A percentile compares a stretch with the other conserved stretches of the same genome.
These are phyloP conservation scores for Syzygium syzygioides DNA, from an alignment of 441 rosid species.

Conservation along the genomic window DNA sequence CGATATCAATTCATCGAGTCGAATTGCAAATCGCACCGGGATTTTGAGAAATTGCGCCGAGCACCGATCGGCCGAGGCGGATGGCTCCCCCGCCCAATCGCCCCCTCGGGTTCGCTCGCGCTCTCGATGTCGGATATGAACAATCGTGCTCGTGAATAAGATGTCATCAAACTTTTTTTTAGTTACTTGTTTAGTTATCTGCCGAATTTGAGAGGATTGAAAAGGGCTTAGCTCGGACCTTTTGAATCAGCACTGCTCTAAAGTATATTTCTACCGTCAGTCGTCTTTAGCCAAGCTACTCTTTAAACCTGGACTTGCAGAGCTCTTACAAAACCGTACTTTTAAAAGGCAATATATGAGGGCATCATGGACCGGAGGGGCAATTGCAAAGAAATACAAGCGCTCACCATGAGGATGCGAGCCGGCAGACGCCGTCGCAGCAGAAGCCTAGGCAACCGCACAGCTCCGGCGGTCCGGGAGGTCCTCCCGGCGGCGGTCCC, in stretches of 20 bases:
- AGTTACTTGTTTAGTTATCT: background rate
- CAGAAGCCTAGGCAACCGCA: conserved; percentile 1
- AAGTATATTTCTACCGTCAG: background rate
- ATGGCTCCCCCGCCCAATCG: background rate
- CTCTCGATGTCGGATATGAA: background rate
- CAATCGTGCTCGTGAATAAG: background rate
- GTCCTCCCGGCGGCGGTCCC: conserved; percentile 11
- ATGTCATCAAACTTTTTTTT: no score
- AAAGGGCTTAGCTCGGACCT: background rate
- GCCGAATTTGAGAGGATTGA: background rate
- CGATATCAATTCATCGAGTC: no score
- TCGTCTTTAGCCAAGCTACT: background rate
- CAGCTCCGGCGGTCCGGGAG: background rate
- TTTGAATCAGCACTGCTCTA: background rate
- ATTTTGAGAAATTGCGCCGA: background rate
- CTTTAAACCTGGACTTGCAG: background rate
- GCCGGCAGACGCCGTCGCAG: background rate
- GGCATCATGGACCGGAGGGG: background rate
- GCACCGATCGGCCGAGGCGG: background rate
- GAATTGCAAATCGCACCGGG: no score
- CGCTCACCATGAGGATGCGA: background rate
- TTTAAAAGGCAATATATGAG: no score
- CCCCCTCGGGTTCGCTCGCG: background rate
- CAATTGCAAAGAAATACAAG: no score
- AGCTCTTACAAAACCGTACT: background rate